Conservation (phyloP, 148 eudicot species). For the Bassia scoparia region DNA sequence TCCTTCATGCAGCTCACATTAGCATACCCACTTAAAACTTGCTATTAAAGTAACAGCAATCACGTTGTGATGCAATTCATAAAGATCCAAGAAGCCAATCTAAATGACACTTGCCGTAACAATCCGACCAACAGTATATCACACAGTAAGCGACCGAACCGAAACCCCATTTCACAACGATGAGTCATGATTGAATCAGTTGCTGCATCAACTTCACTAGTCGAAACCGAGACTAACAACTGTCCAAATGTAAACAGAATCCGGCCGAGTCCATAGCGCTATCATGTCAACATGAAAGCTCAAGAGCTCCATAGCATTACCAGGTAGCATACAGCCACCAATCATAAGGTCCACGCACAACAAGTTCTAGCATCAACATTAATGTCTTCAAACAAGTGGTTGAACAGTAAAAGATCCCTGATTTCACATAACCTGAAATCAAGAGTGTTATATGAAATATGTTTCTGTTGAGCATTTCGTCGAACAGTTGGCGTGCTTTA, state of each 20-base stretch:
- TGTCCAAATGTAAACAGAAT: constrained; percentile 64
- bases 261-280: constrained; percentile 43
- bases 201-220: constrained; percentile 27
- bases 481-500: constrained; percentile 51
- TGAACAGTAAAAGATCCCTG: constrained; percentile 48
- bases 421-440: constrained; percentile 55
- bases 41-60: constrained; percentile 64
- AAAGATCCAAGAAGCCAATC: constrained; percentile 19
- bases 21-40: constrained; percentile 49
- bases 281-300: constrained; percentile 48
- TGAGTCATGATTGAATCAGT: constrained; percentile 59
- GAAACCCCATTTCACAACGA: constrained; percentile 48
- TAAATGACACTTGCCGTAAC: constrained; percentile 42
- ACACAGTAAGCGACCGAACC: constrained; percentile 34
- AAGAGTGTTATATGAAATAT: constrained; percentile 46
- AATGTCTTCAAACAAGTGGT: constrained; percentile 51
- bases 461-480: constrained; percentile 63
- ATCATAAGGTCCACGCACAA: constrained; percentile 76
- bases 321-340: constrained; percentile 52
- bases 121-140: constrained; percentile 66
- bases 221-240: constrained; percentile 56
- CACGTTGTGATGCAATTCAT: constrained; percentile 43
- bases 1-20: constrained; percentile 39
- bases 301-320: constrained; percentile 47
- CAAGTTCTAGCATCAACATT: constrained; percentile 26